phyloP scores from a whole-genome alignment of 2,329 filamentous ascomycete species.

The Colletotrichum zoysiae region DNA sequence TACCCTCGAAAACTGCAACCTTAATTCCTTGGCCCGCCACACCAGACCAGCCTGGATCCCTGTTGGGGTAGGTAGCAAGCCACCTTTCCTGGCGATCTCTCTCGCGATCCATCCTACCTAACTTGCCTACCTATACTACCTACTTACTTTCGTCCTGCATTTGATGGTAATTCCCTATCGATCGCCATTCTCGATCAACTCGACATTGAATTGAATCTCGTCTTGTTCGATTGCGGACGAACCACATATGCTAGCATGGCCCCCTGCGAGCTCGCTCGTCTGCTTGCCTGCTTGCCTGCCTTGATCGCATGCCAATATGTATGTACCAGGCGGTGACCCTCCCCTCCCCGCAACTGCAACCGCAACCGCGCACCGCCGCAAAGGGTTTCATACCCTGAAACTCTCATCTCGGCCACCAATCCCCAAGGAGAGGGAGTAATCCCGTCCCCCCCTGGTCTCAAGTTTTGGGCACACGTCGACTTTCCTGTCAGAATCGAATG shows the following conservation, averaged over 20 bases:
- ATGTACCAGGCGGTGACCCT: conserved; percentile 1
- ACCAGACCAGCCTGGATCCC: neutral
- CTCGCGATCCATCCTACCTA: too few species aligned
- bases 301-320: neutral
- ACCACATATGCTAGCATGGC: neutral
- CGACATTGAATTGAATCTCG: neutral
- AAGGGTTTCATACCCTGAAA: conserved; percentile 41
- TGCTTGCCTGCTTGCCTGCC: neutral
- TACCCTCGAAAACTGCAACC: conserved; percentile 12
- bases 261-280: neutral
- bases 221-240: neutral
- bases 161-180: too few species aligned
- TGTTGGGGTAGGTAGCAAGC: neutral
- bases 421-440: conserved; percentile 22
- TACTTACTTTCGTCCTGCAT: too few species aligned
- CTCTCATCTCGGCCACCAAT: conserved; percentile 38
- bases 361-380: conserved; percentile 27
- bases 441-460: neutral
- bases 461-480: neutral
- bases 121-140: neutral
- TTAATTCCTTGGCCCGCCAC: conserved; percentile 20
- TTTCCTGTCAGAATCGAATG: conserved; percentile 24
- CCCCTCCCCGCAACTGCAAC: neutral
- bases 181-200: neutral
- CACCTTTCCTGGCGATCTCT: conserved; percentile 11